Base-by-base conservation (phyloP, 768 basidiomycete species). In the Mycena latifolia region DNA sequence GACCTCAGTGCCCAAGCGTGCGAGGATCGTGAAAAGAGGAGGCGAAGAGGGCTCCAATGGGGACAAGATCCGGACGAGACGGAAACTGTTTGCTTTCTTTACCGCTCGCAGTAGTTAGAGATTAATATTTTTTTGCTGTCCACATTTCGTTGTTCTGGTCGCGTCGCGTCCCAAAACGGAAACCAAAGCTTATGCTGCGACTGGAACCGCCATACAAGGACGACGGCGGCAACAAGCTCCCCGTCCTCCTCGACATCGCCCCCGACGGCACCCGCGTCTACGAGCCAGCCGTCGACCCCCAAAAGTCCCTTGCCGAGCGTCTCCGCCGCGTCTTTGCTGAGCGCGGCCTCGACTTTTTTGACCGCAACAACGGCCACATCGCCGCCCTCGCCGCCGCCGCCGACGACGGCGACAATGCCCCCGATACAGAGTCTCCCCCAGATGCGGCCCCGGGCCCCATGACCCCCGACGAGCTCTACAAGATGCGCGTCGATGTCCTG, bases 201-300 rank as follows among this genome's bases (percentile, higher is more conserved):
- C 83, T 95, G 33, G 93, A 95, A 74, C 82, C 88, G 41, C 92
- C 92, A 0, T 94, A 94, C 80, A 93, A 90, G 76, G 90, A 93
- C 72, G 93, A 95, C 69, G 77, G 84, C 39, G 92, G 91, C 10
- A 80, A 85, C 48, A 82, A 73, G 11, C 86, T 94, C 29, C 90
- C 87, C 27, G 80, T 82, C 7, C 78, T 95, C 29, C 78, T 85
- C 28, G 93, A 95, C 72, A 92, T 95, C 59, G 83, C 85, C 9
- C 81, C 85, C 27, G 89, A 92, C 46, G 92, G 93, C 41, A 84
- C 88, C 66, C 85, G 86, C 56, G 78, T 91, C 51, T 89, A 89
- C 64, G 91, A 94, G 80, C 84, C 89, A 48, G 83, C 84, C 71
- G 86, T 89, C 70, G 85, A 85, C 64, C 81, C 88, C 5, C 81